phyloP scores from a whole-genome alignment of 441 rosid species.

The Eruca vesicaria region DNA sequence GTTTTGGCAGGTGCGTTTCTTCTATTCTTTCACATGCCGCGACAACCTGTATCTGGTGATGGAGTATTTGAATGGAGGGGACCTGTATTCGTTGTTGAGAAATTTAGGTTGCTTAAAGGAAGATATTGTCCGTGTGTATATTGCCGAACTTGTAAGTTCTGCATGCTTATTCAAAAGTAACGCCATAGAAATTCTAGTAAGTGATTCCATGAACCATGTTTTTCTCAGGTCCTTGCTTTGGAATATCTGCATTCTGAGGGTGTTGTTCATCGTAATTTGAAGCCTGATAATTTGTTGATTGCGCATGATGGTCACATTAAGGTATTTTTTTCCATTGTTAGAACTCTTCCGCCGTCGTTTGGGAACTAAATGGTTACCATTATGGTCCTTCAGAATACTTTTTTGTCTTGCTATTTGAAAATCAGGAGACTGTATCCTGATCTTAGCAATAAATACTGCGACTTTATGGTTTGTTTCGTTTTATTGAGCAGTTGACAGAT shows the following conservation, averaged over 20 bases:
- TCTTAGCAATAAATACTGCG: slow-evolving; percentile 1
- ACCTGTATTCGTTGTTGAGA: slow-evolving; percentile 89
- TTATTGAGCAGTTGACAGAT: slow-evolving; percentile 87
- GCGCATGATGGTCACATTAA: slow-evolving; percentile 99
- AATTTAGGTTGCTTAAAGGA: slow-evolving; percentile 98
- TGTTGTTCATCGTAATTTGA: slow-evolving; percentile 99
- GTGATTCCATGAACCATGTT: slow-evolving; percentile 19
- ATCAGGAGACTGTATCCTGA: slow-evolving; percentile 5
- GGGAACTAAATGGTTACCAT: background rate
- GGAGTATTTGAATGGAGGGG: slow-evolving; percentile 99
- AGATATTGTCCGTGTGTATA: slow-evolving; percentile 95
- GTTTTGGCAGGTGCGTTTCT: slow-evolving; percentile 86
- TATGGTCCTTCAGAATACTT: background rate
- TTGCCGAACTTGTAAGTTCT: slow-evolving; percentile 96
- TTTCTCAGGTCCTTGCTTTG: slow-evolving; percentile 92
- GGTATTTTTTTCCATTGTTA: slow-evolving; percentile 51
- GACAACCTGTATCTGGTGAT: slow-evolving; percentile 99
- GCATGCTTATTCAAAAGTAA: background rate
- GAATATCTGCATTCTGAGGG: slow-evolving; percentile 91
- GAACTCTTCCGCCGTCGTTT: slow-evolving; percentile 2
- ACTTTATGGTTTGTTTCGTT: slow-evolving; percentile 28
- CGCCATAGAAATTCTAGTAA: slow-evolving; percentile 20
- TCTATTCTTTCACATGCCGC: slow-evolving; percentile 97
- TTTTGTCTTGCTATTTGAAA: slow-evolving; percentile 14
- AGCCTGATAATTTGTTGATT: slow-evolving; percentile 98